These are phyloP conservation scores for Penicillium coffeae DNA, from an alignment of 495 filamentous ascomycete species.

Conservation along the genomic window DNA sequence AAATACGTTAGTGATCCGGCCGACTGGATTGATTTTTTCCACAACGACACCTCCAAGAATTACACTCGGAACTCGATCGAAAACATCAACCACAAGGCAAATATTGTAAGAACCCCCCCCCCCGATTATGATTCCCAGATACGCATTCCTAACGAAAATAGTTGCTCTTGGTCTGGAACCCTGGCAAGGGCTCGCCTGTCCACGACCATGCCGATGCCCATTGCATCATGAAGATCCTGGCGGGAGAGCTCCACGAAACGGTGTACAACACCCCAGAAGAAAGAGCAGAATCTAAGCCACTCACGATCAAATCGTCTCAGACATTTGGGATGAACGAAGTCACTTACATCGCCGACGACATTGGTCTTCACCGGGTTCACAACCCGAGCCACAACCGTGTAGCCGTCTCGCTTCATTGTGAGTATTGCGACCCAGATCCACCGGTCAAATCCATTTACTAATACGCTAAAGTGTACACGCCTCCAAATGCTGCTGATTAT, in stretches of 20 bases:
- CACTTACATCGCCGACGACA: slow-evolving; percentile 74
- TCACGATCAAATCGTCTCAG: slow-evolving; percentile 24
- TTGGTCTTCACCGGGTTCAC: slow-evolving; percentile 76
- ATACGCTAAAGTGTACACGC: slow-evolving; percentile 20
- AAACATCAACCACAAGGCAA: slow-evolving; percentile 37
- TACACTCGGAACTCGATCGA: slow-evolving; percentile 38
- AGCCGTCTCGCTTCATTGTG: slow-evolving; percentile 80
- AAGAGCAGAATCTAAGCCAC: slow-evolving; percentile 8
- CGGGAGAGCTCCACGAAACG: slow-evolving; percentile 65
- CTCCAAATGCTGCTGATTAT: slow-evolving; percentile 65
- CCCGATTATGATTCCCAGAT: background rate
- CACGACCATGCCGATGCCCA: slow-evolving; percentile 85
- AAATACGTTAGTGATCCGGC: slow-evolving; percentile 32
- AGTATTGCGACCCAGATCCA: slow-evolving; percentile 24
- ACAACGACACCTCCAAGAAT: slow-evolving; percentile 36
- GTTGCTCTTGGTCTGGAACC: slow-evolving; percentile 86
- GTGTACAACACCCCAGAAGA: slow-evolving; percentile 64
- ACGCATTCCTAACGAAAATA: slow-evolving; percentile 25
- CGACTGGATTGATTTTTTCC: slow-evolving; percentile 32
- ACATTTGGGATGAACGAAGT: slow-evolving; percentile 53
- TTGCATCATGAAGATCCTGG: slow-evolving; percentile 58
- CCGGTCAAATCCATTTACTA: background rate
- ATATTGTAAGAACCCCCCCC: slow-evolving; percentile 18
- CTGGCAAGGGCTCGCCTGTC: slow-evolving; percentile 72
- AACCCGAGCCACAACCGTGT: slow-evolving; percentile 64